Evolutionary conservation across 805 yeast genomes (phyloP).

Genomic region (Yamadazyma philogaea): DNA sequence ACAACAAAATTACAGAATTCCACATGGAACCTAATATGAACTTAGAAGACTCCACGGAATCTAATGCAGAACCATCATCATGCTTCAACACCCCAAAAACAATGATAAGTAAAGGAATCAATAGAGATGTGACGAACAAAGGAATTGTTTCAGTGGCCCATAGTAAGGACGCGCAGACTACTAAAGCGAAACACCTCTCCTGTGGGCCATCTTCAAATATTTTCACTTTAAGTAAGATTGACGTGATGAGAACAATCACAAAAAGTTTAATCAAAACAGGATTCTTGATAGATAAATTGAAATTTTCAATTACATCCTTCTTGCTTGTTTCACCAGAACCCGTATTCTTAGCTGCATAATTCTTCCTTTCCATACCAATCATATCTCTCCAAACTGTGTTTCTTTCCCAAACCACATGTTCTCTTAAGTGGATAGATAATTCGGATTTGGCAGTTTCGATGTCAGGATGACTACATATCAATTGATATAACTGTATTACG

Average conservation of each 20-base stretch:
- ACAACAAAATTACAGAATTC: constrained; percentile 50
- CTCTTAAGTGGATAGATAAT: constrained; percentile 53
- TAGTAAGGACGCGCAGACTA: constrained; percentile 74
- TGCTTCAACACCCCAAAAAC: constrained; percentile 65
- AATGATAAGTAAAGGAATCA: constrained; percentile 81
- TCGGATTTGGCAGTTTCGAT: constrained; percentile 49
- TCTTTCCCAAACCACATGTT: constrained; percentile 55
- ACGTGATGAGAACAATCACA: constrained; percentile 48
- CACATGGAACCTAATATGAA: constrained; percentile 50
- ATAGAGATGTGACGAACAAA: constrained; percentile 79
- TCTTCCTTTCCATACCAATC: constrained; percentile 67
- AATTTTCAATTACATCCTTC: constrained; percentile 8
- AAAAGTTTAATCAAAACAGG: constrained; percentile 42
- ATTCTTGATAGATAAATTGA: constrained; percentile 30
- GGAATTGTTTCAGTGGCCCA: constrained; percentile 98
- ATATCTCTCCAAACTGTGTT: constrained; percentile 56
- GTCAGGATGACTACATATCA: constrained; percentile 39
- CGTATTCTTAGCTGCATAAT: constrained; percentile 57
- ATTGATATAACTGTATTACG: constrained; percentile 33
- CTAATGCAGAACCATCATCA: constrained; percentile 44
- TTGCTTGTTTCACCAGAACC: constrained; percentile 12
- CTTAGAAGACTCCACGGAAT: constrained; percentile 39
- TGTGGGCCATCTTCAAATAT: constrained; percentile 37
- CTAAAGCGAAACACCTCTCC: constrained; percentile 64
- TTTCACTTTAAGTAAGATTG: constrained; percentile 26